A percentile compares a stretch with the other conserved stretches of the same genome.
phyloP scores from a whole-genome alignment of 192 early-diverging fungal species.

The Jimgerdemannia flammicorona region DNA sequence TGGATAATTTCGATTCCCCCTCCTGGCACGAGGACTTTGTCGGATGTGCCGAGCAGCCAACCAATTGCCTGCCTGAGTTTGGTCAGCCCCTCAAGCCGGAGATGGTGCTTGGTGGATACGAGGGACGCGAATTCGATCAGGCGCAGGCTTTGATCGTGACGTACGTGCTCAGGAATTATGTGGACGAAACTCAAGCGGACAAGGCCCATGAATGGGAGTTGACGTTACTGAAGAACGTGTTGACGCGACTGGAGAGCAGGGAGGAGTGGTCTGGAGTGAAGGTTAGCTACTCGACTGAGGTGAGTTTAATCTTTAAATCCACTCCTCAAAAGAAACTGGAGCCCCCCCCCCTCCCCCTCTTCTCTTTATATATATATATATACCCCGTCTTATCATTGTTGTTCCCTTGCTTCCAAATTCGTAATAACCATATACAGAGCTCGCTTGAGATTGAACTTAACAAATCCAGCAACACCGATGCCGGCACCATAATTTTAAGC shows the following conservation, averaged over 20 bases:
- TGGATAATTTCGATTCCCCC: conserved; percentile 33
- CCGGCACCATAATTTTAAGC: conserved; percentile 46
- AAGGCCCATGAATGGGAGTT: conserved; percentile 56
- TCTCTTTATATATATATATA: too few species aligned
- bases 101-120: conserved; percentile 53
- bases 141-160: conserved; percentile 58
- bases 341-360: too few species aligned
- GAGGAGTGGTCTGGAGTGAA: conserved; percentile 31
- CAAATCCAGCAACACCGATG: conserved; percentile 59
- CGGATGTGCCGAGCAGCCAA: conserved; percentile 41
- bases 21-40: conserved; percentile 43
- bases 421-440: conserved; percentile 16
- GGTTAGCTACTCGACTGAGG: conserved; percentile 58
- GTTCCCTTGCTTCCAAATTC: neutral
- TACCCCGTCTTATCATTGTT: too few species aligned
- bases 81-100: conserved; percentile 60
- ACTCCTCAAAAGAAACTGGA: too few species aligned
- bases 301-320: conserved; percentile 2
- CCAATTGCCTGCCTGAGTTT: conserved; percentile 54
- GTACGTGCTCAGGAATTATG: conserved; percentile 53
- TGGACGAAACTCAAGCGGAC: conserved; percentile 27
- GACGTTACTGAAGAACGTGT: conserved; percentile 32
- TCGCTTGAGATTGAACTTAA: conserved; percentile 59
- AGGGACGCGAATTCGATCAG: conserved; percentile 25
- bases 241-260: conserved; percentile 13